phyloP scores from a whole-genome alignment of 768 basidiomycete genomes.

The Daedaleopsis sinensis region DNA sequence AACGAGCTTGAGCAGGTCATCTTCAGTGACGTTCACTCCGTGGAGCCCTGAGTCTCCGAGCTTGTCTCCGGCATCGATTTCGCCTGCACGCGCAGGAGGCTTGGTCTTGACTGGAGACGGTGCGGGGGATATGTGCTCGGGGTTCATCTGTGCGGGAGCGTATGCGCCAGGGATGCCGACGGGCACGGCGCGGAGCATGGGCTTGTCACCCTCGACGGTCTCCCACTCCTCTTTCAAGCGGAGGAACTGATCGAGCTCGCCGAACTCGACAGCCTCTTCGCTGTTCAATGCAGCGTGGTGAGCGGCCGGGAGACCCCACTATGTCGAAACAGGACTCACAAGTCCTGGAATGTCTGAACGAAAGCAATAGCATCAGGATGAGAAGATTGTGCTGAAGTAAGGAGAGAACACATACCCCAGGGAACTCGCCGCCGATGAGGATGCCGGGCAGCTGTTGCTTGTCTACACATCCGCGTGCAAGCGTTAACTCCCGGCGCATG shows the following conservation, averaged over 20 bases:
- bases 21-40: constrained; percentile 76
- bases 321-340: constrained; percentile 49
- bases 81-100: constrained; percentile 56
- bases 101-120: constrained; percentile 45
- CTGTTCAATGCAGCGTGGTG: constrained; percentile 37
- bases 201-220: constrained; percentile 61
- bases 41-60: constrained; percentile 73
- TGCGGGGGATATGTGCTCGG: constrained; percentile 59
- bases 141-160: constrained; percentile 77
- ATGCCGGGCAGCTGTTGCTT: constrained; percentile 87
- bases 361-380: constrained; percentile 6
- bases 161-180: constrained; percentile 83
- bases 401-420: constrained; percentile 59
- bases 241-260: constrained; percentile 70
- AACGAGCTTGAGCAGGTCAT: constrained; percentile 71
- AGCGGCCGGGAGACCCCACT: background rate
- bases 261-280: constrained; percentile 84
- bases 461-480: constrained; percentile 43
- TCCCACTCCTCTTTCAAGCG: constrained; percentile 75
- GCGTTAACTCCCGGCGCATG: background rate
- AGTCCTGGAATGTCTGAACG: constrained; percentile 67
- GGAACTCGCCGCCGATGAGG: constrained; percentile 74
- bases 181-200: constrained; percentile 55
- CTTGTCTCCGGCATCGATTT: constrained; percentile 69
- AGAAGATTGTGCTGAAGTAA: background rate